A percentile compares a stretch with the other conserved stretches of the same genome.
These are phyloP conservation scores for Bretschneidera sinensis DNA, from an alignment of 345 rosid genomes.

Conservation along the genomic window DNA sequence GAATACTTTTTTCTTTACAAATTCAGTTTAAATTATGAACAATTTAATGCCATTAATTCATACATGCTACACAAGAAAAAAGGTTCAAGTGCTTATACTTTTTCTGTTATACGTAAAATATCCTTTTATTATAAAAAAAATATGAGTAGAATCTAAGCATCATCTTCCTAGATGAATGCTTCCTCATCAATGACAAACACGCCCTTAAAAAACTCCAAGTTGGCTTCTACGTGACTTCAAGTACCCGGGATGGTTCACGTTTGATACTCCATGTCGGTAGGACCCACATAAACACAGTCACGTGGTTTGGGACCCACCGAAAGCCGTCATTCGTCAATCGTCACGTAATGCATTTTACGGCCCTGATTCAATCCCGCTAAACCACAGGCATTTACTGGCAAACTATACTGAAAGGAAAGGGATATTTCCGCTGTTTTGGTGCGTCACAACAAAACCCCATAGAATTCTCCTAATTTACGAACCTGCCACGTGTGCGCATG, in stretches of 20 bases:
- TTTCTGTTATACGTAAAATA: too few relatives aligned
- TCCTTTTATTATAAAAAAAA: too few relatives aligned
- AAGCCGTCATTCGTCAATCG: not conserved
- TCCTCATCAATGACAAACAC: too few relatives aligned
- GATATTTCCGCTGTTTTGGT: not conserved
- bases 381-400: not conserved
- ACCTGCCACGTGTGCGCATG: not conserved
- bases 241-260: not conserved
- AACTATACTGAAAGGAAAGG: not conserved
- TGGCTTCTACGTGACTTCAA: not conserved
- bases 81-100: too few relatives aligned
- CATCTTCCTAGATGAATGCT: too few relatives aligned
- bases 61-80: too few relatives aligned
- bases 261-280: not conserved
- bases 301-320: conserved; percentile 22
- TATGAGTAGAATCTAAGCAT: too few relatives aligned
- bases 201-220: not conserved
- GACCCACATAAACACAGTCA: conserved; percentile 1
- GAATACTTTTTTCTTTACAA: too few relatives aligned
- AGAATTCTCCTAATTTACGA: not conserved
- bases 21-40: too few relatives aligned
- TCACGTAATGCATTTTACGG: not conserved
- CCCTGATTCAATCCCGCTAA: conserved; percentile 5
- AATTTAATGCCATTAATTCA: too few relatives aligned
- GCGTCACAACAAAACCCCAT: not conserved